phyloP scores from a whole-genome alignment of 164 flowering plant species.

The Chimonanthus salicifolius region DNA sequence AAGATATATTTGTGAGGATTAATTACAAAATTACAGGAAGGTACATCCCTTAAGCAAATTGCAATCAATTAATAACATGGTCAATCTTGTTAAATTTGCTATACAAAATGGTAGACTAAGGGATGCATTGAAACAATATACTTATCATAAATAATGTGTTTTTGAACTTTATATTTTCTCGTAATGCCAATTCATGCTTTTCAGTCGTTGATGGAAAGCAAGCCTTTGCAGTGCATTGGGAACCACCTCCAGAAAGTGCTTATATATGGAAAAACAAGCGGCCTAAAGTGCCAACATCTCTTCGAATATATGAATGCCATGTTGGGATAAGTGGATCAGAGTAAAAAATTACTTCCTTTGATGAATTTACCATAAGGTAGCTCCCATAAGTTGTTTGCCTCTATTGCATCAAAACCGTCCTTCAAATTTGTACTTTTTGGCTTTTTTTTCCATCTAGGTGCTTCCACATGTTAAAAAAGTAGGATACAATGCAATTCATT shows the following conservation, averaged over 20 bases:
- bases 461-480: slow-evolving; percentile 81
- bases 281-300: slow-evolving; percentile 66
- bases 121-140: too few species aligned
- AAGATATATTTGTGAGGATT: too few species aligned
- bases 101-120: too few species aligned
- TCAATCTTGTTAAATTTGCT: too few species aligned
- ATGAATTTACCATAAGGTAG: slow-evolving; percentile 68
- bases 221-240: slow-evolving; percentile 85
- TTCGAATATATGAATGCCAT: slow-evolving; percentile 96
- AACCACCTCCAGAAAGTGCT: slow-evolving; percentile 75
- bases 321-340: slow-evolving; percentile 89
- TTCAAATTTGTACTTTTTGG: not conserved
- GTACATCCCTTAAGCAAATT: too few species aligned
- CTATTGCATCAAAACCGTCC: not conserved
- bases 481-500: slow-evolving; percentile 89
- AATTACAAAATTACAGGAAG: too few species aligned
- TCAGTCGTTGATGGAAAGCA: slow-evolving; percentile 71
- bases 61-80: too few species aligned
- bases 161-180: not conserved
- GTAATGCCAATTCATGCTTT: slow-evolving; percentile 12
- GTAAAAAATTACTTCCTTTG: slow-evolving; percentile 68
- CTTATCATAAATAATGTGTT: not conserved
- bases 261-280: slow-evolving; percentile 62
- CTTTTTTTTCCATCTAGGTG: slow-evolving; percentile 33
- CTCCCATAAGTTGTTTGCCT: not conserved